A percentile compares a stretch with the other conserved stretches of the same genome.
These are phyloP conservation scores for Verbena officinalis DNA, from an alignment of 257 asterid species.

Conservation along the genomic window DNA sequence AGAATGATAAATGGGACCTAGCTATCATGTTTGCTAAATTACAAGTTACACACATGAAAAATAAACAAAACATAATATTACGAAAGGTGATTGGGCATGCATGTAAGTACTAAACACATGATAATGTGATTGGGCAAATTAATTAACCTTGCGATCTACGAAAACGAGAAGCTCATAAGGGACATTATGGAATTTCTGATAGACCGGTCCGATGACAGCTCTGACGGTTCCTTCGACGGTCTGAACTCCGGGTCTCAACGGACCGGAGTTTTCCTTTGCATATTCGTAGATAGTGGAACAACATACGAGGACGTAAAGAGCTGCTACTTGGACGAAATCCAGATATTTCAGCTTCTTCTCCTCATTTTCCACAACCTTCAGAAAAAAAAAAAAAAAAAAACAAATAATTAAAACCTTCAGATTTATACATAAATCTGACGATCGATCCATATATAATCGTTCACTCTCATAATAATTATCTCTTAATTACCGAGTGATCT, in stretches of 20 bases:
- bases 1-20: too few species aligned
- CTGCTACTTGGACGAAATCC: constrained; percentile 62
- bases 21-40: too few species aligned
- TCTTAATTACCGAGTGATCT: constrained; percentile 20
- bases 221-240: constrained; percentile 69
- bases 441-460: constrained; percentile 2
- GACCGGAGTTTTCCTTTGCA: constrained; percentile 78
- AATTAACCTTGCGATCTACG: constrained; percentile 81
- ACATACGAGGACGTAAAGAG: constrained; percentile 54
- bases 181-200: constrained; percentile 52
- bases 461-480: too few species aligned
- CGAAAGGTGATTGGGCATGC: too few species aligned
- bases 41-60: too few species aligned
- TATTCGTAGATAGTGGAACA: constrained; percentile 61
- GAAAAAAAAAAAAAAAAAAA: not conserved
- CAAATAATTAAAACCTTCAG: not conserved
- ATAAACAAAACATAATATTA: too few species aligned
- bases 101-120: not conserved
- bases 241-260: constrained; percentile 69
- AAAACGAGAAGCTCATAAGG: constrained; percentile 70
- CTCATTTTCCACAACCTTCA: constrained; percentile 44
- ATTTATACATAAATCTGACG: constrained; percentile 4
- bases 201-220: constrained; percentile 70
- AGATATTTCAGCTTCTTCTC: constrained; percentile 57
- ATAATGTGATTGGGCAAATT: not conserved